Percentiles rank a stretch among this genome's conserved stretches.
Conservation (phyloP, 345 rosid species). For the Populus nigra region DNA sequence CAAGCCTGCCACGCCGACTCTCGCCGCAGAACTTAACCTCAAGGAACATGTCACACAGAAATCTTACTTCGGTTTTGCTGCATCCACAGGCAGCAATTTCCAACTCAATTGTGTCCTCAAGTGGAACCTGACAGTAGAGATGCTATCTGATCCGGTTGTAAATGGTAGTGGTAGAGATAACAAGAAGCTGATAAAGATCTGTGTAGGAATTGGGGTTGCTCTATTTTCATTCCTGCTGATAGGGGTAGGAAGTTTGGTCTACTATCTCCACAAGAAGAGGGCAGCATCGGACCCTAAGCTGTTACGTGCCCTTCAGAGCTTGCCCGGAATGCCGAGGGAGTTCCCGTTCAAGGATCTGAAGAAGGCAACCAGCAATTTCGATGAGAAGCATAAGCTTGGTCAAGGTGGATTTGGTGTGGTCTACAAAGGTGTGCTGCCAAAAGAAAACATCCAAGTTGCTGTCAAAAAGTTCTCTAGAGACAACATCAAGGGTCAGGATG, state of each 20-base stretch:
- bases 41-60: slow-evolving; percentile 28
- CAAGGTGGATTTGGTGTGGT: slow-evolving; percentile 57
- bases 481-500: slow-evolving; percentile 38
- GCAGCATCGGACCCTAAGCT: slow-evolving; percentile 29
- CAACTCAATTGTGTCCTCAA: slow-evolving; percentile 49
- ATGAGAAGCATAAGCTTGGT: slow-evolving; percentile 50
- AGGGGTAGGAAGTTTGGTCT: slow-evolving; percentile 7
- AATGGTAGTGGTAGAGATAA: not conserved
- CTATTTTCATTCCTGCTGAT: slow-evolving; percentile 3
- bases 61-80: slow-evolving; percentile 57
- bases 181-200: slow-evolving; percentile 19
- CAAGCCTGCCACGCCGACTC: slow-evolving; percentile 31
- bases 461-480: slow-evolving; percentile 53
- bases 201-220: slow-evolving; percentile 31
- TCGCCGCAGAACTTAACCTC: slow-evolving; percentile 38
- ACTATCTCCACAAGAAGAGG: slow-evolving; percentile 22
- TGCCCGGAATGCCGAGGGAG: slow-evolving; percentile 51
- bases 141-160: slow-evolving; percentile 6
- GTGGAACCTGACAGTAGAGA: slow-evolving; percentile 57
- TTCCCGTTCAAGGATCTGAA: slow-evolving; percentile 46
- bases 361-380: slow-evolving; percentile 61
- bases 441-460: slow-evolving; percentile 44
- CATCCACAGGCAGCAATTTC: slow-evolving; percentile 39
- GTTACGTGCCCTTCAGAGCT: slow-evolving; percentile 44
- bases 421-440: slow-evolving; percentile 42